Evolutionary conservation across 305 asterid genomes (phyloP), one percentile per base, ranked within the genome.

Genomic region (Fraxinus xanthoxyloides): DNA sequence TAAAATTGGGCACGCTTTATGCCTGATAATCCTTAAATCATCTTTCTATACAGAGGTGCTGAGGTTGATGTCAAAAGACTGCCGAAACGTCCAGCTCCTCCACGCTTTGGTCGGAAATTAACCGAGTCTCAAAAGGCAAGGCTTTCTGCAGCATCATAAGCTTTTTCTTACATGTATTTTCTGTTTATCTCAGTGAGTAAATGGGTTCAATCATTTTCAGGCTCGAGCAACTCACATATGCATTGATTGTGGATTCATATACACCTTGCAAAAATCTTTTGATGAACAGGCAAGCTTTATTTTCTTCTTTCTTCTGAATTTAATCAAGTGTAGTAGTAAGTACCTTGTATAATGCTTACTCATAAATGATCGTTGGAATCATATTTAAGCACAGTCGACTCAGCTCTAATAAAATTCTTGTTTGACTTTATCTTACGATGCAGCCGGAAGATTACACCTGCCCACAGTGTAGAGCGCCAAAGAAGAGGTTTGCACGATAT

Each of bases 181-280:
- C 7, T 76, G 5, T 23, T 72, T 63, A 2, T 79, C 67, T 76
- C 32, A 5, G 59, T 54, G 54, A 70, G 36, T 72, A 59, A 74
- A 40, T 8, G 69, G 46, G 1, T 81, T 70, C 21, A 28, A 43
- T 63, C 7, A 3, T 34, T 15, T 85, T 72, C 92, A 95, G 99
- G 92, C 90, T 4, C 91, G 98, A 72, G 99, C 99, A 32, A 93
- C 95, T 79, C 99, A 95, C 83, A 95, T 94, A 79, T 95, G 99
- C 93, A 95, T 95, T 13, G 99, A 94, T 76, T 95, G 99, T 80
- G 99, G 99, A 81, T 95, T 87, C 90, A 93, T 95, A 67, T 95
- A 95, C 91, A 94, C 97, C 30, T 89, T 91, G 73, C 81, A 70
- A 70, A 95, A 95, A 82, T 82, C 98, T 51, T 95, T 95, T 46